phyloP scores from a whole-genome alignment of 106 monocot species.

The Phalaenopsis equestris region DNA sequence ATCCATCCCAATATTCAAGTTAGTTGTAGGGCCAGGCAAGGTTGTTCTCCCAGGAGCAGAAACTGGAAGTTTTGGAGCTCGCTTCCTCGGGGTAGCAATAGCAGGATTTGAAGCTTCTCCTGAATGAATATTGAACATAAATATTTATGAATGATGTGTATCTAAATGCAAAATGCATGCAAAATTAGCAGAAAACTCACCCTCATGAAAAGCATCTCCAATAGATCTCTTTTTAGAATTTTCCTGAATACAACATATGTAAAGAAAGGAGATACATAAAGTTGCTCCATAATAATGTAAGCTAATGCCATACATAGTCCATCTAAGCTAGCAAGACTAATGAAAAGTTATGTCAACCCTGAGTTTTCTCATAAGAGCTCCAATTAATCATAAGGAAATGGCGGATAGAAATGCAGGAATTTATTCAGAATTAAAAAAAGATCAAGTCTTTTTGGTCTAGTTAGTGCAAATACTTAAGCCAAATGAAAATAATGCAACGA shows the following conservation, averaged over 20 bases:
- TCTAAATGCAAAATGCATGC: neutral
- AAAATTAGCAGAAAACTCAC: slow-evolving; percentile 12
- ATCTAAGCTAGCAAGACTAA: neutral
- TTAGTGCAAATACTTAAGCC: neutral
- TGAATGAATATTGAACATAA: neutral
- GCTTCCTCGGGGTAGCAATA: slow-evolving; percentile 23
- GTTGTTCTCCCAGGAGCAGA: slow-evolving; percentile 50
- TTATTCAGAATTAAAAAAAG: neutral
- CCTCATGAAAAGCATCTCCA: slow-evolving; percentile 18
- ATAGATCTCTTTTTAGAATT: slow-evolving; percentile 21
- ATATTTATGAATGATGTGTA: neutral
- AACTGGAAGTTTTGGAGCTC: slow-evolving; percentile 54
- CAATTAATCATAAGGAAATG: neutral
- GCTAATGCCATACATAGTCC: neutral
- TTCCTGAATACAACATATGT: slow-evolving; percentile 12
- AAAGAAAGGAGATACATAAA: neutral
- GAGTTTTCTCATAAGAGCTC: neutral
- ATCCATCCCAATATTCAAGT: slow-evolving; percentile 58
- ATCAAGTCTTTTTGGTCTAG: neutral
- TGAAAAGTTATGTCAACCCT: neutral
- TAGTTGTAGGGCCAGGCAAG: slow-evolving; percentile 33
- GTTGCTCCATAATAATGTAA: neutral
- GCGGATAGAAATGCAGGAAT: neutral
- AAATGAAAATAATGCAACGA: neutral
- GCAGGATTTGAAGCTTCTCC: slow-evolving; percentile 32